These are phyloP conservation scores for Aspergillus incahuasiensis DNA, from an alignment of 495 filamentous ascomycete species.

Conservation along the genomic window DNA sequence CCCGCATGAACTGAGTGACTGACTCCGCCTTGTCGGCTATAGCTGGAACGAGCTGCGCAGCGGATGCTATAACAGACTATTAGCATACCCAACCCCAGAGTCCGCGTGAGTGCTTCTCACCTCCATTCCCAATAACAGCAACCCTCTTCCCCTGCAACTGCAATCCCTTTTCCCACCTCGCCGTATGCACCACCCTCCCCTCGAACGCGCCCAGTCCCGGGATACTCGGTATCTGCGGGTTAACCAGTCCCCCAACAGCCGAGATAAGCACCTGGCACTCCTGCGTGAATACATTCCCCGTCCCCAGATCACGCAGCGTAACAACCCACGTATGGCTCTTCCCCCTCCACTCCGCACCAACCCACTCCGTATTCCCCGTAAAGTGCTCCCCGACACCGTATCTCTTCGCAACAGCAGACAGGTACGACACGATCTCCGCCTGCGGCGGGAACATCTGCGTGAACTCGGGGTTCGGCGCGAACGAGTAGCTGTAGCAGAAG, in stretches of 20 bases:
- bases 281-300: slow-evolving; percentile 15
- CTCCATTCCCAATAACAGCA: slow-evolving; percentile 49
- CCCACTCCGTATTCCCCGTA: slow-evolving; percentile 18
- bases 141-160: slow-evolving; percentile 50
- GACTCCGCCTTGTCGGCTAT: slow-evolving; percentile 5
- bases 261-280: slow-evolving; percentile 47
- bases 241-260: slow-evolving; percentile 40
- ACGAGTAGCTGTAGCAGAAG: slow-evolving; percentile 25
- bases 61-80: neutral
- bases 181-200: slow-evolving; percentile 53
- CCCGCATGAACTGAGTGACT: slow-evolving; percentile 10
- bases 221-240: slow-evolving; percentile 43
- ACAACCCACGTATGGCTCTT: slow-evolving; percentile 18
- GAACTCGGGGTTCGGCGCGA: slow-evolving; percentile 24
- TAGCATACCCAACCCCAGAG: neutral
- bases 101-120: slow-evolving; percentile 7
- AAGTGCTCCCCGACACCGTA: slow-evolving; percentile 17
- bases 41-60: slow-evolving; percentile 6
- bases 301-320: slow-evolving; percentile 15
- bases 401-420: neutral
- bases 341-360: slow-evolving; percentile 18
- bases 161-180: slow-evolving; percentile 51
- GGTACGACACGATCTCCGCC: slow-evolving; percentile 17
- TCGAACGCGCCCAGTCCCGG: slow-evolving; percentile 43
- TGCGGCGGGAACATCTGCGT: slow-evolving; percentile 23